Percentiles rank a stretch among this genome's conserved stretches.
Conservation (phyloP, 148 eudicot species). For the Vaccinium myrtillus region DNA sequence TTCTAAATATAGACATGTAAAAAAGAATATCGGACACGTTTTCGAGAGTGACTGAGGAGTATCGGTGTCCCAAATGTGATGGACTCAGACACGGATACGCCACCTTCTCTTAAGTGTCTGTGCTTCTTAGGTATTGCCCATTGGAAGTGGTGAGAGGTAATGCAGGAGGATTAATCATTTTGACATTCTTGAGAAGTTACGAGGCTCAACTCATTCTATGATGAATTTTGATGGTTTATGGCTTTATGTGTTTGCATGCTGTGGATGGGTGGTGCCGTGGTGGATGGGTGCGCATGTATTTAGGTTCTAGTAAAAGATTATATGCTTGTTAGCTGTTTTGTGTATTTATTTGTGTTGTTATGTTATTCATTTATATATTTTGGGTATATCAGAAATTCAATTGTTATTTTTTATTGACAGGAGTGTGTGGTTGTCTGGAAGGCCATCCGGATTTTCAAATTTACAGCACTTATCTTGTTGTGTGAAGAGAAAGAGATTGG, state of each 20-base stretch:
- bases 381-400: no score
- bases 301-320: background rate
- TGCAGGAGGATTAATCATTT: background rate
- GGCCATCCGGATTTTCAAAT: background rate
- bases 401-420: slow-evolving; percentile 6
- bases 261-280: background rate
- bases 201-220: background rate
- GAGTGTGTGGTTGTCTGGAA: background rate
- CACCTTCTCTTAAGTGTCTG: no score
- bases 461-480: slow-evolving; percentile 12
- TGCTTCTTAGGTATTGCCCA: background rate
- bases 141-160: background rate
- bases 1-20: no score
- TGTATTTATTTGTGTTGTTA: background rate
- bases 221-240: background rate
- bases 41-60: no score
- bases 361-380: background rate
- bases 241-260: background rate
- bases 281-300: background rate
- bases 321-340: background rate
- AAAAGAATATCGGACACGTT: no score
- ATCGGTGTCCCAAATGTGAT: no score
- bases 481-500: slow-evolving; percentile 13
- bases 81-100: no score
- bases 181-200: background rate